Percentiles rank a stretch among this genome's conserved stretches.
Evolutionary conservation across 495 filamentous ascomycete genomes (phyloP).

Genomic region (Daldinia caldariorum): DNA sequence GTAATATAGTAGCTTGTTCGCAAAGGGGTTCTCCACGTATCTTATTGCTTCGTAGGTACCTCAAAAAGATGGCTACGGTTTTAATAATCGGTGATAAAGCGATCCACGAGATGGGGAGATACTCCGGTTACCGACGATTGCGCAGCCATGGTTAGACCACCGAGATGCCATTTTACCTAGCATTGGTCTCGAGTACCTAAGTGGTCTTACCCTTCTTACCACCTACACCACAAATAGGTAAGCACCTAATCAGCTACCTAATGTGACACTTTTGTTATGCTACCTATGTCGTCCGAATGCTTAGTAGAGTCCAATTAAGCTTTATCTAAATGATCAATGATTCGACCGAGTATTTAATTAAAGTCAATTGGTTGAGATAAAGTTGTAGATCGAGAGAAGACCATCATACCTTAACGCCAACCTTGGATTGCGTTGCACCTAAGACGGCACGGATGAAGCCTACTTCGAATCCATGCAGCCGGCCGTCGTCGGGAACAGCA

Average conservation of each 20-base stretch:
- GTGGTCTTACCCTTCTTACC: no score
- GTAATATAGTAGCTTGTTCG: background rate
- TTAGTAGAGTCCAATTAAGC: background rate
- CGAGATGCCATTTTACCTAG: background rate
- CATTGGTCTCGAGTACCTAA: background rate
- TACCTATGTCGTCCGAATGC: background rate
- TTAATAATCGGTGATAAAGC: background rate
- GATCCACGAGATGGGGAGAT: background rate
- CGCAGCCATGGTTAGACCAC: background rate
- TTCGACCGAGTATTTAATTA: background rate
- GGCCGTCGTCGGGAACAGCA: background rate
- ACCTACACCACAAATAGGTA: no score
- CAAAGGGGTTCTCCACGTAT: background rate
- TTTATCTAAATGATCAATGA: background rate
- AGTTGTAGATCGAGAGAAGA: background rate
- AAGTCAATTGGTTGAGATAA: no score
- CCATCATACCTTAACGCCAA: background rate
- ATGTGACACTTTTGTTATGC: background rate
- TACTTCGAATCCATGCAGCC: background rate
- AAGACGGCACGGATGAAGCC: background rate
- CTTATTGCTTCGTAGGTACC: no score
- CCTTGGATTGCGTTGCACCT: no score
- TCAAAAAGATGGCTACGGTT: background rate
- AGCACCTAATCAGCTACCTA: no score
- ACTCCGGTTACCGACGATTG: conserved; percentile 1